phyloP scores from a whole-genome alignment of 163 green algal species.

The Scenedesmus sp. region DNA sequence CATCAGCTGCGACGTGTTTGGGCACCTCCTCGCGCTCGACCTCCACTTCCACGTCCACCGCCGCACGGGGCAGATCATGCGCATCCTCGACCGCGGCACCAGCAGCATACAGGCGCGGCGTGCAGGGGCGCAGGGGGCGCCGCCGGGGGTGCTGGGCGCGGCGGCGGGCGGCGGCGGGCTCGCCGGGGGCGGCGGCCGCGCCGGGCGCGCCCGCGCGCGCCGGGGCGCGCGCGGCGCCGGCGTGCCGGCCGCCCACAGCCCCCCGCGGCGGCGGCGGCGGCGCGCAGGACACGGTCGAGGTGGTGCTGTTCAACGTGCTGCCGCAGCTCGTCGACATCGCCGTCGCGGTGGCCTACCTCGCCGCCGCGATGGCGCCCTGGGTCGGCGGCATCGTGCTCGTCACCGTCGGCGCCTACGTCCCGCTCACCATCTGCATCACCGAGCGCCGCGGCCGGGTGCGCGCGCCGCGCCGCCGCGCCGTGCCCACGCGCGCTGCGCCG shows the following conservation, averaged over 20 bases:
- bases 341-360: slow-evolving; percentile 79
- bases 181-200: too few species aligned
- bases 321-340: slow-evolving; percentile 79
- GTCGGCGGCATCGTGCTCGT: slow-evolving; percentile 75
- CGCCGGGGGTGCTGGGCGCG: too few species aligned
- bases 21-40: slow-evolving; percentile 81
- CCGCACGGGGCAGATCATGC: slow-evolving; percentile 87
- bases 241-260: too few species aligned
- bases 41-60: slow-evolving; percentile 85
- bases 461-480: too few species aligned
- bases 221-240: too few species aligned
- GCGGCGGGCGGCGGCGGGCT: too few species aligned
- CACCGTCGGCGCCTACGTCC: slow-evolving; percentile 63
- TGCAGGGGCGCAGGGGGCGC: too few species aligned
- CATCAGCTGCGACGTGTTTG: slow-evolving; percentile 80
- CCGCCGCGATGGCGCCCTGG: slow-evolving; percentile 59
- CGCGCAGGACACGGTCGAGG: slow-evolving; percentile 71
- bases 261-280: too few species aligned
- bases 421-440: slow-evolving; percentile 65
- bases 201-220: too few species aligned
- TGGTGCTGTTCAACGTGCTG: slow-evolving; percentile 80
- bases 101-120: slow-evolving; percentile 63
- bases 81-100: slow-evolving; percentile 85
- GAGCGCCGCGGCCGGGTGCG: slow-evolving; percentile 64
- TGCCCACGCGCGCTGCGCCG: too few species aligned